phyloP scores from a whole-genome alignment of 257 asterid genomes.

The Nicotiana benthamiana region DNA sequence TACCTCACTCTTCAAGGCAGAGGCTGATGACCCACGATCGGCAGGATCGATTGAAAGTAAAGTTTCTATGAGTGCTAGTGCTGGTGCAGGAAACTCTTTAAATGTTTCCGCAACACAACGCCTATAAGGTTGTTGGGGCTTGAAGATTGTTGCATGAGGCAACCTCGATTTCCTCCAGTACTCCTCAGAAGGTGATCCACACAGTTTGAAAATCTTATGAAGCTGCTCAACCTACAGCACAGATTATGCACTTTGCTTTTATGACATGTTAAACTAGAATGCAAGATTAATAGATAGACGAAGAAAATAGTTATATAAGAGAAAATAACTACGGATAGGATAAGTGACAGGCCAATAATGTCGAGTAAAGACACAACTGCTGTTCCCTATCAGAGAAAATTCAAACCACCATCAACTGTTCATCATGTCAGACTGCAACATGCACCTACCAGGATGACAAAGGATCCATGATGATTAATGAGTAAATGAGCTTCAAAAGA shows the following conservation, averaged over 20 bases:
- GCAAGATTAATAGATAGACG: not conserved
- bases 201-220: constrained; percentile 93
- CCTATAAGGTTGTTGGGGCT: constrained; percentile 90
- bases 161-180: constrained; percentile 91
- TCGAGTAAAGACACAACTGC: not conserved
- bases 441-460: not conserved
- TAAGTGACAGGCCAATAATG: not conserved
- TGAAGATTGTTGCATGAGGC: constrained; percentile 92
- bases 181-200: constrained; percentile 97
- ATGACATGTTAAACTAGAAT: not conserved
- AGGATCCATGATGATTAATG: not conserved
- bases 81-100: constrained; percentile 78
- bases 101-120: constrained; percentile 81
- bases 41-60: constrained; percentile 81
- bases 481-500: not conserved
- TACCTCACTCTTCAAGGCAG: constrained; percentile 90
- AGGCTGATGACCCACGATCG: constrained; percentile 86
- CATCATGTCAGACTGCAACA: not conserved
- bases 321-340: not conserved
- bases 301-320: not conserved
- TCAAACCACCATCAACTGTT: not conserved
- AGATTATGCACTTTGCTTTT: constrained; percentile 4
- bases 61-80: constrained; percentile 66
- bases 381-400: not conserved
- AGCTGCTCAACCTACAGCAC: constrained; percentile 80